Evolutionary conservation across 345 rosid species (phyloP).

Genomic region (Heritiera fomes): DNA sequence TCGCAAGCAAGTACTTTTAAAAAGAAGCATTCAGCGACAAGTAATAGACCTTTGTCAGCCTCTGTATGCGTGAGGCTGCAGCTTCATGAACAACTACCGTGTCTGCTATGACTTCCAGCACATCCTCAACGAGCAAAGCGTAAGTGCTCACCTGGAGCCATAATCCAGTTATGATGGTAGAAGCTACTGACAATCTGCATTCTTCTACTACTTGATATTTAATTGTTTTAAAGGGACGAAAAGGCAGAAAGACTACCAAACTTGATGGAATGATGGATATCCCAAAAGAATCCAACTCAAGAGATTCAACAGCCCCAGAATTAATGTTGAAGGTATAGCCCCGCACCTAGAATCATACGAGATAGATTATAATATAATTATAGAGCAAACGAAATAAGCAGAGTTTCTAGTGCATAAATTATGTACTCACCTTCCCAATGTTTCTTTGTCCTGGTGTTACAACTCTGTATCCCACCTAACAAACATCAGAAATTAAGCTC

Average conservation of each 20-base stretch:
- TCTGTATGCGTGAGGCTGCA: slow-evolving; percentile 70
- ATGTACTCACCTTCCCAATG: slow-evolving; percentile 69
- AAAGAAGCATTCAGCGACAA: slow-evolving; percentile 8
- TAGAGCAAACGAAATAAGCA: slow-evolving; percentile 6
- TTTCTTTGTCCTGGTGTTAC: slow-evolving; percentile 54
- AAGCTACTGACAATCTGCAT: not conserved
- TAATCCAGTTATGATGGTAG: slow-evolving; percentile 10
- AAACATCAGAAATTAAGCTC: slow-evolving; percentile 33
- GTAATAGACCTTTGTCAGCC: slow-evolving; percentile 68
- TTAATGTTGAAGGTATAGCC: slow-evolving; percentile 77
- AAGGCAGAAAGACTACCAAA: slow-evolving; percentile 52
- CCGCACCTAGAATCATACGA: slow-evolving; percentile 53
- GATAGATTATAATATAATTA: not conserved
- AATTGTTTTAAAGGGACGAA: slow-evolving; percentile 1
- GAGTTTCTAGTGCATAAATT: not conserved
- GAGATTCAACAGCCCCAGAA: slow-evolving; percentile 75
- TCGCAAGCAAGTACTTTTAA: not conserved
- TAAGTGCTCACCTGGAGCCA: slow-evolving; percentile 76
- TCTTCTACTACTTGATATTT: not conserved
- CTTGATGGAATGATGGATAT: slow-evolving; percentile 84
- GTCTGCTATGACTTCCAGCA: slow-evolving; percentile 69
- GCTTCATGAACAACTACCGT: slow-evolving; percentile 71
- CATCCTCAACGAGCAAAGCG: slow-evolving; percentile 71
- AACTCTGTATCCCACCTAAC: slow-evolving; percentile 87
- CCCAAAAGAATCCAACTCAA: slow-evolving; percentile 90